Conservation (phyloP, 208 protist species). For the Trypanosoma cruzi region DNA sequence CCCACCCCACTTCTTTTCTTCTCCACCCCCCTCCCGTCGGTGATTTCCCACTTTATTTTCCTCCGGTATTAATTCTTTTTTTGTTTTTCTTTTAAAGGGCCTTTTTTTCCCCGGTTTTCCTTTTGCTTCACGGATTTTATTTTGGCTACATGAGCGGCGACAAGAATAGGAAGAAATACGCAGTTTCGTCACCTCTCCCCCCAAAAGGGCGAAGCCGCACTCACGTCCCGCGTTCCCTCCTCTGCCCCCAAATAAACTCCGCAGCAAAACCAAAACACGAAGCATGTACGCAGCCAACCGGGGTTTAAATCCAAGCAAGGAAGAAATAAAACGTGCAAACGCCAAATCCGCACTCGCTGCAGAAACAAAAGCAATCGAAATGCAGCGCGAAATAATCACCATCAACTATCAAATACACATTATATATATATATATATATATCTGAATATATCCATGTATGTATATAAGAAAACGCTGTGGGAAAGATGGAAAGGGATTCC, state of each 20-base stretch:
- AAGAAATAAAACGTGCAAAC: not conserved
- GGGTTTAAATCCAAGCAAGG: not conserved
- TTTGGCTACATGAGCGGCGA: not conserved
- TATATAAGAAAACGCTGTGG: not conserved
- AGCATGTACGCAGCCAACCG: not conserved
- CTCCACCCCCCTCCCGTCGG: not conserved
- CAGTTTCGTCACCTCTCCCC: not conserved
- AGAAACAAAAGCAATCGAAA: no score
- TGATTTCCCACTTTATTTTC: no score
- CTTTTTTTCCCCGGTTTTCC: no score
- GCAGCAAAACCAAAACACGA: not conserved
- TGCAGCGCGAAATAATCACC: not conserved
- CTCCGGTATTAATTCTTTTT: not conserved
- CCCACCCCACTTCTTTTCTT: not conserved
- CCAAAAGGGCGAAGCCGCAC: not conserved
- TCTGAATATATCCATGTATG: no score
- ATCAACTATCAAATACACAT: not conserved
- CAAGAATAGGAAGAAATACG: not conserved
- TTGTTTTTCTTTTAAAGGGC: not conserved
- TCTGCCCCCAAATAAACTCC: not conserved
- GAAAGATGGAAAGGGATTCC: not conserved
- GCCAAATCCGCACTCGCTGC: not conserved
- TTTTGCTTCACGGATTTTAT: no score
- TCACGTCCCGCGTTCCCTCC: not conserved
- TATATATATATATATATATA: constrained; percentile 10